phyloP scores from a whole-genome alignment of 2,329 filamentous ascomycete genomes.

The Ambrosiella xylebori region DNA sequence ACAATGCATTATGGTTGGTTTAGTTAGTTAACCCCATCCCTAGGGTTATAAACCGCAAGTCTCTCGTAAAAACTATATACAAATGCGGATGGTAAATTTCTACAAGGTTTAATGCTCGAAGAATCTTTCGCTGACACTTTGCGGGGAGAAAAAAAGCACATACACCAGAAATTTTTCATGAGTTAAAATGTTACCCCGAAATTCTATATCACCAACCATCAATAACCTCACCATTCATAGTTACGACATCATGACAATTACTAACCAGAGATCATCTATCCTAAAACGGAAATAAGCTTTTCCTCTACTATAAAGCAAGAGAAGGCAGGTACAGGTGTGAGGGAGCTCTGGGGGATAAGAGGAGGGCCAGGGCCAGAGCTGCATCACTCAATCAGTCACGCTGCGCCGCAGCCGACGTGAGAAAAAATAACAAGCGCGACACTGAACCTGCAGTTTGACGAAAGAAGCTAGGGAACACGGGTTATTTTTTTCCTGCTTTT shows the following conservation, averaged over 20 bases:
- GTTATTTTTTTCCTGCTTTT: not conserved
- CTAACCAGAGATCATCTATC: not conserved
- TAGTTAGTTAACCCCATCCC: too few species aligned
- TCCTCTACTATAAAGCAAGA: slow-evolving; percentile 11
- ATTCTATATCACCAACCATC: not conserved
- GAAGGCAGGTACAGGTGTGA: slow-evolving; percentile 13
- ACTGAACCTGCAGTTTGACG: slow-evolving; percentile 4
- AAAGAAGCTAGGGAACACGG: not conserved
- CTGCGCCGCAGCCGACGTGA: slow-evolving; percentile 5
- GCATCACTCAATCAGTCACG: slow-evolving; percentile 11
- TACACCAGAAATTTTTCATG: too few species aligned
- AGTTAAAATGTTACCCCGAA: too few species aligned
- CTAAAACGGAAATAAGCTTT: slow-evolving; percentile 6
- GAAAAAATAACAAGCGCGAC: slow-evolving; percentile 1
- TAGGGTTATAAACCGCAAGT: too few species aligned
- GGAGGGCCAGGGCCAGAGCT: slow-evolving; percentile 1
- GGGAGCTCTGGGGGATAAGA: slow-evolving; percentile 14
- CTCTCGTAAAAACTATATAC: too few species aligned
- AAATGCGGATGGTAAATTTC: too few species aligned
- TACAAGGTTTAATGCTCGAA: too few species aligned
- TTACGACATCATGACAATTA: not conserved
- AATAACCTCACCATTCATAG: not conserved
- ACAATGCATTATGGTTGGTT: too few species aligned
- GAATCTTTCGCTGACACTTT: too few species aligned
- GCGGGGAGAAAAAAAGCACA: too few species aligned